Evolutionary conservation across 129 eudicot genomes (phyloP).

Genomic region (Centaurea solstitialis): DNA sequence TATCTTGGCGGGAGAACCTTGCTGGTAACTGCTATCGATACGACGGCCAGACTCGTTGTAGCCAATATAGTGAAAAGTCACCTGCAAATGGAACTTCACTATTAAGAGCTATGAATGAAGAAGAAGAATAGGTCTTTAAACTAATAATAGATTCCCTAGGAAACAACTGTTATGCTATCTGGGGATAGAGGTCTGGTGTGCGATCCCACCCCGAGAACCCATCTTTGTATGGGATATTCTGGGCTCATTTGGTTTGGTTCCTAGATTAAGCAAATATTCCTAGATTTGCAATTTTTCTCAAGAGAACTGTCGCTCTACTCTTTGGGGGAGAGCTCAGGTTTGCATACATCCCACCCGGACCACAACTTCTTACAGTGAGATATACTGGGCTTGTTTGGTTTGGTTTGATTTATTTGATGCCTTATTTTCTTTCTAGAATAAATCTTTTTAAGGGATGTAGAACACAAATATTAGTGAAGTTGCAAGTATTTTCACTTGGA

Average conservation of each 20-base stretch:
- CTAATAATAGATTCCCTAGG: no score
- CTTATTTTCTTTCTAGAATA: no score
- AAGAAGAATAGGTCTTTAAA: neutral
- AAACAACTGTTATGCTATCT: no score
- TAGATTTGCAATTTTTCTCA: no score
- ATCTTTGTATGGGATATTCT: no score
- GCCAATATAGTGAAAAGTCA: slow-evolving; percentile 88
- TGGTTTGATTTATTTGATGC: no score
- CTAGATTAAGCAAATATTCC: neutral
- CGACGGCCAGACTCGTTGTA: slow-evolving; percentile 98
- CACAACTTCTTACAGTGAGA: no score
- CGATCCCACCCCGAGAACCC: neutral
- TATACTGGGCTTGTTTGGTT: no score
- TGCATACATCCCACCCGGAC: no score
- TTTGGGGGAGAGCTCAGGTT: no score
- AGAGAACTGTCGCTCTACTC: no score
- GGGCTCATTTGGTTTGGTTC: neutral
- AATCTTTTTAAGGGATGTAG: neutral
- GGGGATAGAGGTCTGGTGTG: no score
- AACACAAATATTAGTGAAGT: neutral
- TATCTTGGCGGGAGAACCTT: slow-evolving; percentile 92
- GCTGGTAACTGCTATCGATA: slow-evolving; percentile 93
- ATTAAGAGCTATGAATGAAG: neutral
- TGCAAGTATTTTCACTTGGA: neutral
- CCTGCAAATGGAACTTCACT: slow-evolving; percentile 40